These are phyloP conservation scores for Vitrella brassicaformis DNA, from an alignment of 73 alveolate species.

Conservation along the genomic window DNA sequence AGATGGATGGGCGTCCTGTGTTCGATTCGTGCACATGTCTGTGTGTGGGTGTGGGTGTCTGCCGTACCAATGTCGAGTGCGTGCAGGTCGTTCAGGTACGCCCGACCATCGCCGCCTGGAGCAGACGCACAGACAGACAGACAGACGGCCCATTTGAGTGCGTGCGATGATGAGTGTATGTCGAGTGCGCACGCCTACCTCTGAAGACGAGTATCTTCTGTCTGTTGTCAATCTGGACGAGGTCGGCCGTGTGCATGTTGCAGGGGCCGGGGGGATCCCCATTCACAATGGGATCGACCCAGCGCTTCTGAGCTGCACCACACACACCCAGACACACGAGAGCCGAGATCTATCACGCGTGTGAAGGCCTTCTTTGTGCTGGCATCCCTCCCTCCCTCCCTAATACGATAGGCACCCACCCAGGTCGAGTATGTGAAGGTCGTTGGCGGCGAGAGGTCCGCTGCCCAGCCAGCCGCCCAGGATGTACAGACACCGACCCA, in stretches of 20 bases:
- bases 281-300: slow-evolving; percentile 44
- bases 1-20: too few species aligned
- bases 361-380: neutral
- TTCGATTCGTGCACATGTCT: too few species aligned
- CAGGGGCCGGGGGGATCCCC: slow-evolving; percentile 73
- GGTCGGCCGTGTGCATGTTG: slow-evolving; percentile 77
- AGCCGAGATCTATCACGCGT: too few species aligned
- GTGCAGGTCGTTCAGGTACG: slow-evolving; percentile 53
- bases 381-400: neutral
- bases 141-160: too few species aligned
- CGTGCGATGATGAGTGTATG: too few species aligned
- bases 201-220: slow-evolving; percentile 51
- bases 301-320: too few species aligned
- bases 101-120: slow-evolving; percentile 77
- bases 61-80: slow-evolving; percentile 20
- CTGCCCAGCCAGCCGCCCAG: slow-evolving; percentile 76
- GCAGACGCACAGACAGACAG: too few species aligned
- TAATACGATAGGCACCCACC: neutral
- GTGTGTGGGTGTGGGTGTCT: too few species aligned
- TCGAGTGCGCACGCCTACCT: too few species aligned
- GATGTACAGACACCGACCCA: slow-evolving; percentile 41
- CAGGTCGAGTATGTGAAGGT: slow-evolving; percentile 44
- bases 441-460: slow-evolving; percentile 74
- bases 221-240: too few species aligned
- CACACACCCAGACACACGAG: too few species aligned